Evolutionary conservation across 441 rosid genomes (phyloP).

Genomic region (Bruguiera hainesii): DNA sequence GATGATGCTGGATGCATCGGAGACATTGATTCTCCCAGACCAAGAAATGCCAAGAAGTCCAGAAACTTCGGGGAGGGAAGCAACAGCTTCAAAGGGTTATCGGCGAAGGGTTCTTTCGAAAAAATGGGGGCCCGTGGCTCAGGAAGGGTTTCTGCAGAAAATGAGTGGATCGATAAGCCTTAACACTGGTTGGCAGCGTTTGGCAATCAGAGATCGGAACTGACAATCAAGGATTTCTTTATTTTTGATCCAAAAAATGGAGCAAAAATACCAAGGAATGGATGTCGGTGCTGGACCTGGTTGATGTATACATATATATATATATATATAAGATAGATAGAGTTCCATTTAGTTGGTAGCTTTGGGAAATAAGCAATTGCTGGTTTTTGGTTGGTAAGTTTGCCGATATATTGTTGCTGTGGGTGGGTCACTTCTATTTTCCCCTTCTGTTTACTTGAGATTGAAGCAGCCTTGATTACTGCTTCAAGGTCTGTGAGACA

Average conservation of each 20-base stretch:
- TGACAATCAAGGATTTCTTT: conserved; percentile 21
- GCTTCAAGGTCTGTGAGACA: conserved; percentile 25
- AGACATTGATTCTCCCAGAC: conserved; percentile 60
- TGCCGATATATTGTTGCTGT: conserved; percentile 38
- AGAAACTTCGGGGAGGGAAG: conserved; percentile 80
- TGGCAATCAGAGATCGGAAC: conserved; percentile 27
- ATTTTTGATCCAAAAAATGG: conserved; percentile 5
- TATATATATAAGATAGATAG: conserved; percentile 18
- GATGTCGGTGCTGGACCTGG: conserved; percentile 25
- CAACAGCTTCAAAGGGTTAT: conserved; percentile 84
- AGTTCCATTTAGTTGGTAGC: conserved; percentile 32
- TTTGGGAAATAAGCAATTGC: conserved; percentile 55
- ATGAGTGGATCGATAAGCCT: conserved; percentile 60
- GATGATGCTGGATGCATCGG: conserved; percentile 29
- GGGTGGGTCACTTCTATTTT: conserved; percentile 32
- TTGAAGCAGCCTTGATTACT: conserved; percentile 37
- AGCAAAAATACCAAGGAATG: conserved; percentile 14
- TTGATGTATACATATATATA: conserved; percentile 23
- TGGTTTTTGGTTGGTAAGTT: conserved; percentile 50
- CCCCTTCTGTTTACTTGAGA: conserved; percentile 38
- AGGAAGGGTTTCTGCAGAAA: conserved; percentile 68
- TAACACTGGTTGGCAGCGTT: conserved; percentile 14
- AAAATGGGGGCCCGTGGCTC: conserved; percentile 75
- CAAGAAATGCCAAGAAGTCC: conserved; percentile 59
- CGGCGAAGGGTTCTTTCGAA: conserved; percentile 57